Evolutionary conservation across 306 rosid genomes (phyloP), one percentile per base, ranked within the genome.

Genomic region (Alnus rubra): DNA sequence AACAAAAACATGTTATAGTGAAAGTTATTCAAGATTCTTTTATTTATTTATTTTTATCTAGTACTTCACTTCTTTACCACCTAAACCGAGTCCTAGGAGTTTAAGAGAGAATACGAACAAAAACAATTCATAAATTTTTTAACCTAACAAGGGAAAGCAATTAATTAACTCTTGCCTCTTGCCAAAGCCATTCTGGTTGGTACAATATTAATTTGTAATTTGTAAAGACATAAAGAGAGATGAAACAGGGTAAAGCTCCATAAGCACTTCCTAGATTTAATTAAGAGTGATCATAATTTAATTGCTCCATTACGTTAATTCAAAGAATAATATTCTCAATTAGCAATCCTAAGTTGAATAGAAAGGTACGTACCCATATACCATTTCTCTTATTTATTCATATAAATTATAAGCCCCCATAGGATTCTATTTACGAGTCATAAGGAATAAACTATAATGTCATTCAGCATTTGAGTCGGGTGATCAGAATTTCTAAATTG

Each of bases 361-460:
- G 7, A 42, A 42, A 42, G 45, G 45, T 42, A 1, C 7, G 7
- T 42, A 6, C 45, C 45, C 45, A 42, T 0, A 42, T 42, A 33
- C 37, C 37, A 33, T 33, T 33, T 33, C 37, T 33, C 37, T 33
- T 33, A 33, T 2, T 49, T 49, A 49, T 49, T 49, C 14, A 49
- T 49, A 9, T 2, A 12, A 9, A 0, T 9, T 3, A 0, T 9
- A 9, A 49, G 15, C 0, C 77, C 31, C 60, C 83, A 80, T 78
- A 71, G 88, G 88, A 80, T 75, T 80, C 80, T 28, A 48, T 8
- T 53, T 28, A 55, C 31, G 69, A 52, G 60, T 31, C 58, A 23
- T 2, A 50, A 69, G 72, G 58, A 77, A 76, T 62, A 8, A 85
- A 74, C 11, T 47, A 76, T 69, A 55, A 72, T 35, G 73, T 30